Evolutionary conservation across 345 rosid genomes (phyloP).

Genomic region (Salix koriyanagi): DNA sequence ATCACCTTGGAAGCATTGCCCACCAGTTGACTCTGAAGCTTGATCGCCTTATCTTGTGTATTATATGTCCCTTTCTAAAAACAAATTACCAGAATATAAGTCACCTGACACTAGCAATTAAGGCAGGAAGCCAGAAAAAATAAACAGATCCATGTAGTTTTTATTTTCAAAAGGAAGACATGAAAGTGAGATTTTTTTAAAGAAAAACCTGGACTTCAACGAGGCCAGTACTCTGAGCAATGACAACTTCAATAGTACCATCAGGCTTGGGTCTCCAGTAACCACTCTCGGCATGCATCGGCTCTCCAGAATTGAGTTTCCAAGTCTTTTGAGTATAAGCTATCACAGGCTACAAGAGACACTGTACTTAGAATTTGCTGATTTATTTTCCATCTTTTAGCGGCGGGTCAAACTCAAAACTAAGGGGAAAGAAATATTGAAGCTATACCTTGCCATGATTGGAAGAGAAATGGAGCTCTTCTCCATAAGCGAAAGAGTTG

Average conservation of each 20-base stretch:
- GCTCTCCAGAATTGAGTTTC: constrained; percentile 52
- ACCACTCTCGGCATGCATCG: constrained; percentile 83
- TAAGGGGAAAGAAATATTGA: neutral
- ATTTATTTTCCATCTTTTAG: neutral
- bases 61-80: constrained; percentile 48
- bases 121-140: neutral
- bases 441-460: constrained; percentile 44
- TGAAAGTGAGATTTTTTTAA: neutral
- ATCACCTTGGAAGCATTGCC: constrained; percentile 76
- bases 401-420: too few relatives aligned
- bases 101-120: neutral
- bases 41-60: constrained; percentile 41
- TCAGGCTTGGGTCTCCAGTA: constrained; percentile 69
- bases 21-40: constrained; percentile 59
- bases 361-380: neutral
- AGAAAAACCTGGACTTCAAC: constrained; percentile 52
- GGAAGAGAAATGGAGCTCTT: constrained; percentile 58
- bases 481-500: constrained; percentile 55
- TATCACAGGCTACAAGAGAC: constrained; percentile 49
- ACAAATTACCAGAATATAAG: neutral
- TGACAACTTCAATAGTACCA: constrained; percentile 60
- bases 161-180: neutral
- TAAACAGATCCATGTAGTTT: neutral
- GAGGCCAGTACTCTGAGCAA: constrained; percentile 76
- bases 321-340: constrained; percentile 65